phyloP scores from a whole-genome alignment of 2,329 filamentous ascomycete genomes.

The Beauveria varroae region DNA sequence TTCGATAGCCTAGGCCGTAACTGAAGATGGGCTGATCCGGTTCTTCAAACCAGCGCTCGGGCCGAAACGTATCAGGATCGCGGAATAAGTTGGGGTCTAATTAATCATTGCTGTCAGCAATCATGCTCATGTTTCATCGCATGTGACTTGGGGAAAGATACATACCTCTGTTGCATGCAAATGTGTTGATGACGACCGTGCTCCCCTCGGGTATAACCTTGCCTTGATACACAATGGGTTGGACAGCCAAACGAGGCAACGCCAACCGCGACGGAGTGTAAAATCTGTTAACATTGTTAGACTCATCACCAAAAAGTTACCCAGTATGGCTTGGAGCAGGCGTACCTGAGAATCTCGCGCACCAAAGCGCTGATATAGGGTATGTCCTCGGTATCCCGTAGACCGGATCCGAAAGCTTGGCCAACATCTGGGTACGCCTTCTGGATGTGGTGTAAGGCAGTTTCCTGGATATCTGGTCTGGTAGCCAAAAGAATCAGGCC shows the following conservation, averaged over 20 bases:
- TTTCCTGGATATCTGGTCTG: neutral
- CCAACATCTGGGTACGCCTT: neutral
- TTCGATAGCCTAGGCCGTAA: conserved; percentile 6
- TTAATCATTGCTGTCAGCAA: neutral
- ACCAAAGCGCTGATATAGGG: conserved; percentile 4
- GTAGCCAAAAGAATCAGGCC: neutral
- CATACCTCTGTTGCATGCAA: conserved; percentile 3
- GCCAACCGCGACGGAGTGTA: conserved; percentile 1
- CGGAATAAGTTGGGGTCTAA: neutral
- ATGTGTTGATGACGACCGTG: neutral
- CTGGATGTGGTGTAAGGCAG: neutral
- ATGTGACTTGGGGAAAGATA: neutral
- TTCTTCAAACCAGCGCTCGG: conserved; percentile 3
- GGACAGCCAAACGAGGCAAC: neutral
- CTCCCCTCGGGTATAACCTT: conserved; percentile 2
- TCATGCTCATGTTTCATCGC: neutral
- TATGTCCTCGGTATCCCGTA: neutral
- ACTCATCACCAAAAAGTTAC: neutral
- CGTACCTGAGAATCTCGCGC: neutral
- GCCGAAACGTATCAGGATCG: conserved; percentile 4
- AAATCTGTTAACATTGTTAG: neutral
- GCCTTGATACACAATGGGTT: neutral
- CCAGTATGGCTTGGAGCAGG: neutral
- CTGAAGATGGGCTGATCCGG: conserved; percentile 9
- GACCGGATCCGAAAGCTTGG: neutral